Conservation (phyloP, 805 yeast genomes). For the Lipomyces chichibuensis region DNA sequence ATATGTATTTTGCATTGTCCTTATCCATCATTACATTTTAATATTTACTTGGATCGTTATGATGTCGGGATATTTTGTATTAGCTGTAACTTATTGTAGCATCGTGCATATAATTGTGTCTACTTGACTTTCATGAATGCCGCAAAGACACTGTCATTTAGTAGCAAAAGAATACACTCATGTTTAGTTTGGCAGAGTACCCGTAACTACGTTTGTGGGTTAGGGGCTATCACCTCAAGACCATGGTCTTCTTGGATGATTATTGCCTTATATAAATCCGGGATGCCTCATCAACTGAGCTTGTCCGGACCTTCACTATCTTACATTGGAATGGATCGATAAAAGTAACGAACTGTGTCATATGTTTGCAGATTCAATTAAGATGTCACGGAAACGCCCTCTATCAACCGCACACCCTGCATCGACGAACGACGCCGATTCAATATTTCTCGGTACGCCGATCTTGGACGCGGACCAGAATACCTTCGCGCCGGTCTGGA, state of each 20-base stretch:
- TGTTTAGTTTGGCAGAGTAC: too few species aligned
- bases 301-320: background rate
- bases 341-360: background rate
- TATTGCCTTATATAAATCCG: too few species aligned
- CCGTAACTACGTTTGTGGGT: too few species aligned
- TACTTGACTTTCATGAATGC: background rate
- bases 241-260: too few species aligned
- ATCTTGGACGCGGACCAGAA: constrained; percentile 1
- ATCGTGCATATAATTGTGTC: background rate
- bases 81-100: background rate
- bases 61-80: background rate
- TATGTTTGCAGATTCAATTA: background rate
- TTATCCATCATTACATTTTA: background rate
- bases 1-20: background rate
- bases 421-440: background rate
- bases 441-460: constrained; percentile 29
- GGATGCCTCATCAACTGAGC: background rate
- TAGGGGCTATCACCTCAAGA: too few species aligned
- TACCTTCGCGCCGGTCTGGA: constrained; percentile 35
- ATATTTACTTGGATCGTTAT: background rate
- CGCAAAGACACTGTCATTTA: background rate
- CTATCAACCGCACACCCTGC: background rate
- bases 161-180: background rate
- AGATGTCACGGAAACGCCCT: background rate
- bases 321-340: background rate